Evolutionary conservation across 345 rosid genomes (phyloP).

Genomic region (Syzygium aromaticum): DNA sequence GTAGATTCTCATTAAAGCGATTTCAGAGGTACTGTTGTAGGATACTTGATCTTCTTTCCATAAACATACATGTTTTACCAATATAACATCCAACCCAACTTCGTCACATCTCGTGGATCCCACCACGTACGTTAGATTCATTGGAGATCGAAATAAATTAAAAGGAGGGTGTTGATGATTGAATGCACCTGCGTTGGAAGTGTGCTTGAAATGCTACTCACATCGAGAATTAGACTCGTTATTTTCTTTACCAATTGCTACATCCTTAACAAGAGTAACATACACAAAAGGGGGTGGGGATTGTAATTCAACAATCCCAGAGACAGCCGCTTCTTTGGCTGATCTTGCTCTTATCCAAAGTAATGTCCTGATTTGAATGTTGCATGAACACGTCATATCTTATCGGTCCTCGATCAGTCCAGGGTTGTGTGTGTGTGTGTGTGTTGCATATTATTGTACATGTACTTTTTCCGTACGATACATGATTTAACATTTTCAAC

Average conservation of each 20-base stretch:
- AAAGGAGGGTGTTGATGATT: background rate
- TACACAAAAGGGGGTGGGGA: background rate
- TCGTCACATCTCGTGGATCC: background rate
- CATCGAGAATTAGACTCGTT: rapidly evolving
- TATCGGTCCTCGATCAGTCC: background rate
- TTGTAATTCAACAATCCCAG: background rate
- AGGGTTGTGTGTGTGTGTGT: background rate
- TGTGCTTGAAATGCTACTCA: background rate
- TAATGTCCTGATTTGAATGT: background rate
- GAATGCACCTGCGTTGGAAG: background rate
- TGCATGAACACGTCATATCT: background rate
- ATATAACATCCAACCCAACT: background rate
- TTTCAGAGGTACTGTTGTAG: background rate
- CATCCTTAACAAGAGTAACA: background rate
- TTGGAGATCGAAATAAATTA: background rate
- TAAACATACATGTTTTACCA: background rate
- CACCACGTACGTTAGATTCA: background rate
- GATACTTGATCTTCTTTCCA: background rate
- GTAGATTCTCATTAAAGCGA: background rate
- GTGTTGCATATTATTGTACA: background rate
- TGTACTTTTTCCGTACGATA: background rate
- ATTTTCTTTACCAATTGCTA: background rate
- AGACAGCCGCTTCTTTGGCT: background rate
- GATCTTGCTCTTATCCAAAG: background rate
- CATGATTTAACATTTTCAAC: background rate